Base-by-base conservation (phyloP, 2,329 filamentous ascomycete species). In the Colletotrichum theobromicola region DNA sequence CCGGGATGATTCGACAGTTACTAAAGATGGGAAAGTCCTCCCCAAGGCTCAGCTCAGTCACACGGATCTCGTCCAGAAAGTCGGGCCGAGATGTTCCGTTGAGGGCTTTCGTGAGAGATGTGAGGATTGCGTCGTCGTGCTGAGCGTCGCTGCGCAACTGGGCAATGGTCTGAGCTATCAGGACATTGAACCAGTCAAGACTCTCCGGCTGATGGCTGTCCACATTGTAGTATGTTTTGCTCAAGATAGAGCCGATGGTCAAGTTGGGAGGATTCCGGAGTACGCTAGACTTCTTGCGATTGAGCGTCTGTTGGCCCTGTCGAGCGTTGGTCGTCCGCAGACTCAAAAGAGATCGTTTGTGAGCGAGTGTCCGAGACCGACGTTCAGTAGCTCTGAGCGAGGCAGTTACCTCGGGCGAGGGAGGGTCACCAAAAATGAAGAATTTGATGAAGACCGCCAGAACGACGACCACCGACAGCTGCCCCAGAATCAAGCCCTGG, bases 21-120 rank as follows among this genome's bases (percentile, higher is more conserved):
- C 96, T 98, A 84, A 99, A 98, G 67, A 99, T 99, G 32, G 97
- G 97, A 77, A 98, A 99, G 80, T 99, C 97, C 80, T 99, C 97
- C 34, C 97, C 97, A 6, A 99, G 88, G 65, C 94, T 97, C 75
- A 99, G 92, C 84, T 99, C 96, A 4, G 96, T 98, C 68, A 99
- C 94, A 30, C 93, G 93, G 76, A 99, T 98, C 81, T 97, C 94
- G 82, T 98, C 96, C 35, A 99, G 88, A 83, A 98, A 99, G 77
- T 96, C 94, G 1, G 97, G 97, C 70, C 97, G 94, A 58, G 92
- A 92, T 13, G 91, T 90, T n/a, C 96, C 94, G 80, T 99, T 99
- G 71, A 99, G 88, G 0, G 96, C 91, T 68, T 94, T 94, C 2
- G 93, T 97, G 50, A 99, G 86, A 7, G 94, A 97, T 32, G 90